Evolutionary conservation across 352 stramenopile genomes (phyloP).

Genomic region (Globisporangium uncinulatum): DNA sequence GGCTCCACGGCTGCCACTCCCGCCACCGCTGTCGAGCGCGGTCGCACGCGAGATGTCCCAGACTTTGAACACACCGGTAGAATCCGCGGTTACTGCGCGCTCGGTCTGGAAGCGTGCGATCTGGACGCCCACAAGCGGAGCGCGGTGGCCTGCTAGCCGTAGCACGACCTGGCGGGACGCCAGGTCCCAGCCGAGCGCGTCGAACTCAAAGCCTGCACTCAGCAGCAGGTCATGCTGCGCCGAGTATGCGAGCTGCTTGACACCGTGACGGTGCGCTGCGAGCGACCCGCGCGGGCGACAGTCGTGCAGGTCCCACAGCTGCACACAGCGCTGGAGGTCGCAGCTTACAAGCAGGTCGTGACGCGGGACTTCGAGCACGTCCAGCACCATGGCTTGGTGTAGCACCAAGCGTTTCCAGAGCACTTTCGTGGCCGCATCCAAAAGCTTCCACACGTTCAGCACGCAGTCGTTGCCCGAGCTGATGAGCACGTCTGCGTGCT

Average conservation of each 20-base stretch:
- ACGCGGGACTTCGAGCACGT: constrained; percentile 59
- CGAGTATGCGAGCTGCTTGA: constrained; percentile 79
- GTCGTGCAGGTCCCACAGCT: constrained; percentile 80
- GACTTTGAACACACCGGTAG: constrained; percentile 71
- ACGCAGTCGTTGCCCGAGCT: constrained; percentile 65
- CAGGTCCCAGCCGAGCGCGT: constrained; percentile 80
- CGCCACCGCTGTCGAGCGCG: constrained; percentile 6
- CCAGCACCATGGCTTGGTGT: constrained; percentile 58
- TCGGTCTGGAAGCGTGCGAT: constrained; percentile 70
- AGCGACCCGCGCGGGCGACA: constrained; percentile 54
- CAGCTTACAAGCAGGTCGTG: constrained; percentile 78
- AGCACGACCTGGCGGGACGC: constrained; percentile 67
- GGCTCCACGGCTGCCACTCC: neutral
- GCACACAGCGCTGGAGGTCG: constrained; percentile 60
- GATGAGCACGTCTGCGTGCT: constrained; percentile 40
- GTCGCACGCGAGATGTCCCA: constrained; percentile 69
- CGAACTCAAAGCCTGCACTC: constrained; percentile 81
- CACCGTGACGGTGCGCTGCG: constrained; percentile 49
- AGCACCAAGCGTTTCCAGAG: constrained; percentile 45
- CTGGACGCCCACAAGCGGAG: constrained; percentile 69
- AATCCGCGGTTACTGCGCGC: constrained; percentile 74
- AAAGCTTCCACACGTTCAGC: constrained; percentile 67
- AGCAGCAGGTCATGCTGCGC: constrained; percentile 67
- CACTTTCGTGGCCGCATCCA: constrained; percentile 47
- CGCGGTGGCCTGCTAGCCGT: constrained; percentile 58